Conservation (phyloP, 345 rosid species). For the Eucalyptus marginata region DNA sequence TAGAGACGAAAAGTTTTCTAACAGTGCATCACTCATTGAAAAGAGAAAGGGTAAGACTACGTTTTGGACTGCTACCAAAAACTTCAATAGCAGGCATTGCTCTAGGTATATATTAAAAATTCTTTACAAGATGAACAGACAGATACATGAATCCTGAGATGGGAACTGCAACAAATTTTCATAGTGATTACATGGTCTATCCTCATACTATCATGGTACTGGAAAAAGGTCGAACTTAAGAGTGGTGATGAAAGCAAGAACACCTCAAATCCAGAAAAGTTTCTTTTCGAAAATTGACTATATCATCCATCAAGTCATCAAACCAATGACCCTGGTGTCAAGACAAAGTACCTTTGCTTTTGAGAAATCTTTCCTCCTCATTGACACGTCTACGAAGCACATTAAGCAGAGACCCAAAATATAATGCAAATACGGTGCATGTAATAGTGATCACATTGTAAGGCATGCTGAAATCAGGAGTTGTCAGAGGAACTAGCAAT, state of each 20-base stretch:
- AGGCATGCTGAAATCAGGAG: conserved; percentile 99
- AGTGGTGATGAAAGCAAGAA: background rate
- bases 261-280: background rate
- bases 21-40: background rate
- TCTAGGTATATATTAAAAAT: background rate
- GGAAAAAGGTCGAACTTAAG: background rate
- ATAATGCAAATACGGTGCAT: conserved; percentile 81
- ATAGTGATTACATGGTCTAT: background rate
- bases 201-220: background rate
- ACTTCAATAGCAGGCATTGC: background rate
- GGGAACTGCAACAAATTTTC: background rate
- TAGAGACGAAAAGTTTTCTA: background rate
- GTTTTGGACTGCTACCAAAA: background rate
- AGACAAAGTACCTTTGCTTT: conserved; percentile 41
- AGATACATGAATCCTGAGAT: background rate
- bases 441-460: conserved; percentile 95
- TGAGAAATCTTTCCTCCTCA: conserved; percentile 78
- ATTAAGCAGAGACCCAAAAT: conserved; percentile 84
- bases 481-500: conserved; percentile 79
- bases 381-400: conserved; percentile 58
- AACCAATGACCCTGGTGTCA: background rate
- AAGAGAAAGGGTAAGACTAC: background rate
- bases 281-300: background rate
- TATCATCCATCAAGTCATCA: background rate
- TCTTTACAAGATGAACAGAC: background rate